Evolutionary conservation across 106 monocot species (phyloP).

Genomic region (Platanthera zijinensis): DNA sequence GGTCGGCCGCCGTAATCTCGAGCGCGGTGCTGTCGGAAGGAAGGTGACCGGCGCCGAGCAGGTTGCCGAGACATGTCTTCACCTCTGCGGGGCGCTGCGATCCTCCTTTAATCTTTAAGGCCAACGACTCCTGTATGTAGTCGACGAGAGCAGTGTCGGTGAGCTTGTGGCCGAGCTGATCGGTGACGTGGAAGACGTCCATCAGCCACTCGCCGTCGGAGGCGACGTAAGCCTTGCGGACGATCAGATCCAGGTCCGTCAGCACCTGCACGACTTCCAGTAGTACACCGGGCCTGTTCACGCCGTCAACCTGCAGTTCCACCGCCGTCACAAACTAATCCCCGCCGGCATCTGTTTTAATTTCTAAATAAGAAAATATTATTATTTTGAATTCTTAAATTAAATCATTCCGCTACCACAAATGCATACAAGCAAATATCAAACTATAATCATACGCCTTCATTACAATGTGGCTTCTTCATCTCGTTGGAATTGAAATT

Average conservation of each 20-base stretch:
- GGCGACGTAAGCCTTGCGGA: conserved; percentile 45
- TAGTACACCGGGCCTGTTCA: conserved; percentile 2
- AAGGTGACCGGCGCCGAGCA: conserved; percentile 24
- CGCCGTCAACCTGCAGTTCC: conserved; percentile 2
- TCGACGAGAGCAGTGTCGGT: conserved; percentile 25
- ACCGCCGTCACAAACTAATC: too few relatives aligned
- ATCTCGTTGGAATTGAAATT: too few relatives aligned
- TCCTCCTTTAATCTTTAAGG: background rate
- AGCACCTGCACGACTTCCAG: conserved; percentile 8
- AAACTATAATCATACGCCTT: background rate
- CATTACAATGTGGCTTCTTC: too few relatives aligned
- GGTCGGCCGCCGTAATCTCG: conserved; percentile 23
- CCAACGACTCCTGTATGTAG: conserved; percentile 19
- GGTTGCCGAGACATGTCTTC: conserved; percentile 31
- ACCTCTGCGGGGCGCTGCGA: too few relatives aligned
- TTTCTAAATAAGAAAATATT: too few relatives aligned
- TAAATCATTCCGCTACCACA: too few relatives aligned
- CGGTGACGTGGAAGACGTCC: conserved; percentile 64
- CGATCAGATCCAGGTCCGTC: conserved; percentile 5
- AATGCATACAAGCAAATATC: too few relatives aligned
- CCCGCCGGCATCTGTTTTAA: too few relatives aligned
- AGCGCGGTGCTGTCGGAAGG: conserved; percentile 21
- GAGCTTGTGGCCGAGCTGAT: conserved; percentile 40
- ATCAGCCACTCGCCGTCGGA: conserved; percentile 62
- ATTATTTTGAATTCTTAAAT: too few relatives aligned